Percentiles rank a stretch among this genome's conserved stretches.
These are phyloP conservation scores for Vitis hybrid DNA, from an alignment of 177 flowering plant genomes.

Conservation along the genomic window DNA sequence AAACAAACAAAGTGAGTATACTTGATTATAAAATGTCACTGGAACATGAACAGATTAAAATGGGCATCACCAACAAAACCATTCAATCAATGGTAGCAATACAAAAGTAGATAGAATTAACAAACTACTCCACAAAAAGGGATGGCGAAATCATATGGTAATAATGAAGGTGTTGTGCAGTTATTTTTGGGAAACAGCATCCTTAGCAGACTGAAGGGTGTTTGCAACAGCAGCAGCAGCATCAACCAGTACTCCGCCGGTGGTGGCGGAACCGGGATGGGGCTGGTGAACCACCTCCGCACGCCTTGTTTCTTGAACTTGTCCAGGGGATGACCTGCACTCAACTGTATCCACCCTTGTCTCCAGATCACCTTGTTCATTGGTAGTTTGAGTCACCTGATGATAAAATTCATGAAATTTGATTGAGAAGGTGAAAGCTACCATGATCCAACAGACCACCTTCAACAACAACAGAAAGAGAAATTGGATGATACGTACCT, in stretches of 20 bases:
- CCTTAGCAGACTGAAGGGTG: slow-evolving; percentile 42
- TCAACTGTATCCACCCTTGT: slow-evolving; percentile 24
- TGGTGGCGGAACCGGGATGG: slow-evolving; percentile 17
- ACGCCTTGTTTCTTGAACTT: slow-evolving; percentile 21
- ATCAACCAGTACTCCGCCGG: slow-evolving; percentile 30
- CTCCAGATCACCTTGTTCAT: slow-evolving; percentile 15
- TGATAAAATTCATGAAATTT: background rate
- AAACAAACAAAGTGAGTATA: too few species aligned
- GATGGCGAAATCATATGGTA: background rate
- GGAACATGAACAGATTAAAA: too few species aligned
- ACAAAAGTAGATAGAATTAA: background rate
- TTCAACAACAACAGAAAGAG: background rate
- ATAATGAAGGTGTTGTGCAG: background rate
- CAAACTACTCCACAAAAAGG: background rate
- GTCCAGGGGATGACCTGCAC: slow-evolving; percentile 30
- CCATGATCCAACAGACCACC: background rate
- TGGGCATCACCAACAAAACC: too few species aligned
- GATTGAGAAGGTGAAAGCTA: background rate
- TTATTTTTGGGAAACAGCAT: slow-evolving; percentile 21
- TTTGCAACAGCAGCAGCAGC: slow-evolving; percentile 38
- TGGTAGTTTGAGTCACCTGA: slow-evolving; percentile 9
- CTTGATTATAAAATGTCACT: too few species aligned
- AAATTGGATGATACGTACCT: slow-evolving; percentile 3
- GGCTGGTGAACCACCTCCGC: slow-evolving; percentile 35
- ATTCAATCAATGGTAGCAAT: too few species aligned